Evolutionary conservation across 495 filamentous ascomycete species (phyloP), one percentile per base, ranked within the genome.

Genomic region (Aspergillus sclerotiicarbonarius): DNA sequence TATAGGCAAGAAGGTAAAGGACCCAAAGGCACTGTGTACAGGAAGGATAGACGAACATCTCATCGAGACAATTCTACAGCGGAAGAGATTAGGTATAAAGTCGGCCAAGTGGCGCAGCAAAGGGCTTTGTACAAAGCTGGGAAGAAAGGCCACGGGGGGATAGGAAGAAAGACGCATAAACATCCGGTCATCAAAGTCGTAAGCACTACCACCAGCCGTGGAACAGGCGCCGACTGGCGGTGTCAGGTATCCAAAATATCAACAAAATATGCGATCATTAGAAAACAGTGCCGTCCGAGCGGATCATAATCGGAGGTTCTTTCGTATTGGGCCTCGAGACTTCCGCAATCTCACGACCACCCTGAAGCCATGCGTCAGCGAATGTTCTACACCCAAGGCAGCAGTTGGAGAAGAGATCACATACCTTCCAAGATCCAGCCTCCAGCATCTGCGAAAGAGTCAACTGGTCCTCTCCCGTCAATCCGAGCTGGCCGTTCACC

Each of bases 251-350:
- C 67, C 64, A 70, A 64, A 53, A 57, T 62, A 68, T 64, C 62
- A 62, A 57, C 58, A 60, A 48, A 59, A 56, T 57, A 59, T 54
- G 66, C 52, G 57, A 41, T 62, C 62, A 71, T 72, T 85, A 97
- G 69, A 98, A 96, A 53, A 98, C 91, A 8, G 94, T 98, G 46
- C 94, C 94, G 69, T 98, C 94, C 58, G 90, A 95, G 54, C 96
- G 82, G 62, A 98, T 97, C 77, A 96, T 87, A 65, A 98, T 98
- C 4, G 94, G 94, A 18, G 95, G 91, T 67, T 93, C 91, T 76
- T 95, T 96, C 43, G 95, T 98, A 67, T 97, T 97, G 7, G 94
- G 94, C 59, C 94, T 81, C 55, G 90, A 95, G 52, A 97, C 90
- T 73, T 97, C 95, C 43, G 94, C 94, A 59, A 98, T 87, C 76